Evolutionary conservation across 2,329 filamentous ascomycete genomes (phyloP).

Genomic region (Rhinocladiella mackenziei): DNA sequence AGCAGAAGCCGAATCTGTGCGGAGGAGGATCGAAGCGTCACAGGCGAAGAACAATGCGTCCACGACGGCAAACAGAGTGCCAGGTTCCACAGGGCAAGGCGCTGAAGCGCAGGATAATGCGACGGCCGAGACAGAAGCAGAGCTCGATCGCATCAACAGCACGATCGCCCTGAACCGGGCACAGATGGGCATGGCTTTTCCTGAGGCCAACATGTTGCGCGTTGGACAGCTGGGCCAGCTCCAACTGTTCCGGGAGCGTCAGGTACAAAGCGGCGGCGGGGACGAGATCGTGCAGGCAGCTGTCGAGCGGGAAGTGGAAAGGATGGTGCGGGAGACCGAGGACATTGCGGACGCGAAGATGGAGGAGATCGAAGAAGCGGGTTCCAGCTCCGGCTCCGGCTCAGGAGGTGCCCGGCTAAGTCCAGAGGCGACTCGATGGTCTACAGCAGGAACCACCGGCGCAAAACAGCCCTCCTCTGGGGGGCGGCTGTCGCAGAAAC

Average conservation of each 20-base stretch:
- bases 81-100: slow-evolving; percentile 1
- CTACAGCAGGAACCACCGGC: background rate
- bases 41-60: slow-evolving; percentile 16
- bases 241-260: slow-evolving; percentile 43
- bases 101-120: slow-evolving; percentile 5
- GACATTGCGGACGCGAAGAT: slow-evolving; percentile 44
- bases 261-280: slow-evolving; percentile 46
- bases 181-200: slow-evolving; percentile 44
- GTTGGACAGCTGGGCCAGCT: slow-evolving; percentile 46
- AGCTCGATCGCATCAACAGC: slow-evolving; percentile 35
- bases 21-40: slow-evolving; percentile 20
- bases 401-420: slow-evolving; percentile 19
- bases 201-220: slow-evolving; percentile 43
- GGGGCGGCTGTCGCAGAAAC: too few species aligned
- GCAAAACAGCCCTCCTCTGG: background rate
- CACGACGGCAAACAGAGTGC: slow-evolving; percentile 4
- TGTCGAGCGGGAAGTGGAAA: slow-evolving; percentile 42
- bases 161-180: slow-evolving; percentile 34
- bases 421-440: slow-evolving; percentile 27
- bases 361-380: slow-evolving; percentile 35
- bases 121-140: slow-evolving; percentile 17
- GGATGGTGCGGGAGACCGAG: slow-evolving; percentile 51
- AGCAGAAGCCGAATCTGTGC: slow-evolving; percentile 34
- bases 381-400: slow-evolving; percentile 15
- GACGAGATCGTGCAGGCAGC: slow-evolving; percentile 48